phyloP scores from a whole-genome alignment of 345 rosid genomes.

The Brassica cretica region DNA sequence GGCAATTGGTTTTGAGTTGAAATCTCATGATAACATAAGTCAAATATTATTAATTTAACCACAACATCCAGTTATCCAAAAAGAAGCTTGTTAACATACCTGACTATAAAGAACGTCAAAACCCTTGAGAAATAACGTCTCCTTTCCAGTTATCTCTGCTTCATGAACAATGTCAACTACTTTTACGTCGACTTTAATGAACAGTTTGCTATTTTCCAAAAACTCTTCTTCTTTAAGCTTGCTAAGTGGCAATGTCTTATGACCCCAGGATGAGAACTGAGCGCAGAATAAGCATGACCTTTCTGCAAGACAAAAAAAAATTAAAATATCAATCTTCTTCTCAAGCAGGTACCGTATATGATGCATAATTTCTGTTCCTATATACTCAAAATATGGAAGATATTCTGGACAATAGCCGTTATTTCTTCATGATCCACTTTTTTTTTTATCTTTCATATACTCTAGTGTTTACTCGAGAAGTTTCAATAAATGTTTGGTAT shows the following conservation, averaged over 20 bases:
- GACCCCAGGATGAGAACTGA: background rate
- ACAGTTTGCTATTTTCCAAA: background rate
- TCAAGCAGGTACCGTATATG: background rate
- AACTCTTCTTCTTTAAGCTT: background rate
- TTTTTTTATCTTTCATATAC: background rate
- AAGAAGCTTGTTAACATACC: background rate
- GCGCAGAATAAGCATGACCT: background rate
- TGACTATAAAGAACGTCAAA: slow-evolving; percentile 15
- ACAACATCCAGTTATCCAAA: background rate
- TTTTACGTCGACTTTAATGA: background rate
- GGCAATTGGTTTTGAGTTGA: background rate
- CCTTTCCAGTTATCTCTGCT: background rate
- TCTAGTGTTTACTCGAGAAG: background rate
- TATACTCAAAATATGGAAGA: background rate
- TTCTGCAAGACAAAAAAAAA: background rate
- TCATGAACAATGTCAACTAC: background rate
- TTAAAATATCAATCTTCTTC: background rate
- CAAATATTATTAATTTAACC: background rate
- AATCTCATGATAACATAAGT: background rate
- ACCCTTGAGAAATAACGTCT: background rate
- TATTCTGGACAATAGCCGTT: background rate
- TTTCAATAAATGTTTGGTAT: background rate
- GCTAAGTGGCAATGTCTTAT: background rate
- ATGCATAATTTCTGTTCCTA: background rate
- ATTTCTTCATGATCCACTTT: background rate